Evolutionary conservation across 2,329 filamentous ascomycete genomes (phyloP).

Genomic region (Xylariaceae sp.): DNA sequence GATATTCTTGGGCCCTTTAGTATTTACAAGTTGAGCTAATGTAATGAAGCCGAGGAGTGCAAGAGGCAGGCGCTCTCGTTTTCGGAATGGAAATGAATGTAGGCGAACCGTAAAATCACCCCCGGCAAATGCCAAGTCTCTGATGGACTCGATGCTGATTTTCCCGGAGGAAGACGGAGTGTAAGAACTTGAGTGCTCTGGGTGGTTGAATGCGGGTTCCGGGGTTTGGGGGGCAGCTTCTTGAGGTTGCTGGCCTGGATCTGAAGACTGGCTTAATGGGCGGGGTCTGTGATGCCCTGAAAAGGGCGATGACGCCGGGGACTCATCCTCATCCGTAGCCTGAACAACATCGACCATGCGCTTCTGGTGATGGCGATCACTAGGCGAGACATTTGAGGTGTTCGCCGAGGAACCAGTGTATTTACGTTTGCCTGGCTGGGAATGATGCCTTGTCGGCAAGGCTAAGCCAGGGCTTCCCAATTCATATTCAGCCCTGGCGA

Average conservation of each 20-base stretch:
- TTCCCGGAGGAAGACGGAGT: conserved; percentile 5
- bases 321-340: not conserved
- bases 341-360: conserved; percentile 1
- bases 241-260: conserved; percentile 1
- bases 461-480: conserved; percentile 2
- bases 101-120: conserved; percentile 6
- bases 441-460: conserved; percentile 1
- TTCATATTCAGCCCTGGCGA: conserved; percentile 10
- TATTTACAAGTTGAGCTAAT: conserved; percentile 8
- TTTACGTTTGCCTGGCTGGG: conserved; percentile 2
- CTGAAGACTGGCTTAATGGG: too few species aligned
- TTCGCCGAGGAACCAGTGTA: conserved; percentile 8
- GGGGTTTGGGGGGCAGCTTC: conserved; percentile 8
- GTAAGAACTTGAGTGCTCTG: conserved; percentile 3
- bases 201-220: conserved; percentile 2
- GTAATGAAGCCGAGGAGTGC: conserved; percentile 11
- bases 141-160: conserved; percentile 6
- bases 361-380: conserved; percentile 11
- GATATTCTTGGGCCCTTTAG: conserved; percentile 6
- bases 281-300: too few species aligned
- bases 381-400: conserved; percentile 7
- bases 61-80: conserved; percentile 1
- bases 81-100: not conserved
- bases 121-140: conserved; percentile 6
- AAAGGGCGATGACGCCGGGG: not conserved